A percentile compares a stretch with the other conserved stretches of the same genome.
Conservation (phyloP, 148 eudicot genomes). For the Camellia japonica region DNA sequence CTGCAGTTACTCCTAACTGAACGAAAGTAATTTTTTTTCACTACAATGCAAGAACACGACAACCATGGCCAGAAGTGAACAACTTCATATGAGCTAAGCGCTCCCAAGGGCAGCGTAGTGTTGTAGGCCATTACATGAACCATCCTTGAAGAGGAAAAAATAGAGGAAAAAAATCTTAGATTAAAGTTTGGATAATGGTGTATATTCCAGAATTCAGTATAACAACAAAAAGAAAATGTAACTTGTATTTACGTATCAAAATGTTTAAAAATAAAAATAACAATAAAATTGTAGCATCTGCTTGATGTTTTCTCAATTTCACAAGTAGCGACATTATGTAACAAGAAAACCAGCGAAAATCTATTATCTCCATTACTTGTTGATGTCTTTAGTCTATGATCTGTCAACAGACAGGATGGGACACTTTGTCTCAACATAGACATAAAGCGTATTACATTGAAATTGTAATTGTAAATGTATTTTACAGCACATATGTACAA, state of each 20-base stretch:
- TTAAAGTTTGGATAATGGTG: neutral
- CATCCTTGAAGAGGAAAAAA: constrained; percentile 52
- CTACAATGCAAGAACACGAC: neutral
- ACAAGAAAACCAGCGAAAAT: neutral
- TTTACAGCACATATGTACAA: neutral
- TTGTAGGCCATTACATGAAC: constrained; percentile 97
- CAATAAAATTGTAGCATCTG: no score
- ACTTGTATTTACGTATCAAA: neutral
- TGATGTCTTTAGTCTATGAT: neutral
- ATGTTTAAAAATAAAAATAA: no score
- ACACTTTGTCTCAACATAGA: neutral
- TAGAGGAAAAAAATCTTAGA: no score
- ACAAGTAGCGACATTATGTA: neutral
- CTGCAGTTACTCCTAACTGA: constrained; percentile 93
- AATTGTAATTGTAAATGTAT: neutral
- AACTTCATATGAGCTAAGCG: neutral
- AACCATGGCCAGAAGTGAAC: neutral
- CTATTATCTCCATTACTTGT: neutral
- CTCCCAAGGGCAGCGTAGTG: constrained; percentile 99
- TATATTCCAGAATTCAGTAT: neutral
- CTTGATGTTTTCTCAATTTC: neutral
- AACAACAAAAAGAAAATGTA: neutral
- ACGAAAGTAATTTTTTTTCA: constrained; percentile 6
- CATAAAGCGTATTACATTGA: neutral
- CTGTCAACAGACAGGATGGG: neutral